Percentiles rank a stretch among this genome's conserved stretches.
Evolutionary conservation across 2,329 filamentous ascomycete species (phyloP).

Genomic region (Apiospora aurea): DNA sequence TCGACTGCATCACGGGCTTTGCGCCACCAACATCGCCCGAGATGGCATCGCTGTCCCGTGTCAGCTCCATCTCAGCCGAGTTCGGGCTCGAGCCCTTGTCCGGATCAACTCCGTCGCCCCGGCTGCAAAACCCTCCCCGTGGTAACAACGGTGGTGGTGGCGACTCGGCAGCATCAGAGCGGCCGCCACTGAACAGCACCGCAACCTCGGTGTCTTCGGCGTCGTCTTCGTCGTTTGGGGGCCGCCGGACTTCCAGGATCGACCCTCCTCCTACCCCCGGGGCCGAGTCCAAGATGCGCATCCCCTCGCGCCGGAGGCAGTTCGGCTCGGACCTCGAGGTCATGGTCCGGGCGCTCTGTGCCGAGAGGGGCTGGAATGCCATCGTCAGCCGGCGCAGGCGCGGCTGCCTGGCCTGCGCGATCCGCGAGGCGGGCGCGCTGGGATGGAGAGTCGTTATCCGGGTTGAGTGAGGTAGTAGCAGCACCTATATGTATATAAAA

Average conservation of each 20-base stretch:
- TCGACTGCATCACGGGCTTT: conserved; percentile 69
- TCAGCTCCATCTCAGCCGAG: conserved; percentile 46
- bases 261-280: conserved; percentile 34
- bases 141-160: conserved; percentile 29
- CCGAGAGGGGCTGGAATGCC: conserved; percentile 77
- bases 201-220: conserved; percentile 38
- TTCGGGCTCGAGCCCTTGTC: conserved; percentile 40
- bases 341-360: conserved; percentile 74
- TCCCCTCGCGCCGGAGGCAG: conserved; percentile 63
- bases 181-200: background rate
- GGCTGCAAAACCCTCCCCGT: conserved; percentile 33
- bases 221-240: conserved; percentile 32
- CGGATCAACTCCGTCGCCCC: conserved; percentile 31
- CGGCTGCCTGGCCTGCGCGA: conserved; percentile 76
- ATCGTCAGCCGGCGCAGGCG: conserved; percentile 71
- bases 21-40: conserved; percentile 51
- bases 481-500: background rate
- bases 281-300: conserved; percentile 59
- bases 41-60: conserved; percentile 56
- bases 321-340: conserved; percentile 73
- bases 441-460: conserved; percentile 73
- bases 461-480: conserved; percentile 51
- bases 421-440: conserved; percentile 76
- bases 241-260: conserved; percentile 37
- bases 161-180: background rate